Conservation (phyloP, 495 filamentous ascomycete genomes). For the Lichina pygmaea region DNA sequence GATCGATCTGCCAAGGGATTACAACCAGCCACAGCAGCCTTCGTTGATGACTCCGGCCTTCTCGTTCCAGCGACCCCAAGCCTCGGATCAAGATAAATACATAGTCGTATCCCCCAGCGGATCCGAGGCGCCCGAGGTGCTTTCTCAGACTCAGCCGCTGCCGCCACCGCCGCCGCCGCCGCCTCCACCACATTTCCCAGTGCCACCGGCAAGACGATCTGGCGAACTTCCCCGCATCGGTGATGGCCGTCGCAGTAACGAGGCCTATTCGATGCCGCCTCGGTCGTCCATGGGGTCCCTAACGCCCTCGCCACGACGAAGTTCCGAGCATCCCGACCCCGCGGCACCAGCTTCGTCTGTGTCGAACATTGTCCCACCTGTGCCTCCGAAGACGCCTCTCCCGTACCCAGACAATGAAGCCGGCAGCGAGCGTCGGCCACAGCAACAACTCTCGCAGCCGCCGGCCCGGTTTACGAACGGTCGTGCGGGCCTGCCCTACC, state of each 20-base stretch:
- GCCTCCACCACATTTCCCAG: background rate
- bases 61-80: constrained; percentile 8
- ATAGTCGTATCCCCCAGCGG: constrained; percentile 30
- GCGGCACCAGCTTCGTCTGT: constrained; percentile 3
- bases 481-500: constrained; percentile 38
- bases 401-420: constrained; percentile 18
- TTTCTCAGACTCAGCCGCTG: constrained; percentile 15
- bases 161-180: constrained; percentile 3
- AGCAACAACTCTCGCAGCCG: constrained; percentile 42
- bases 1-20: constrained; percentile 7
- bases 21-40: background rate
- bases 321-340: constrained; percentile 13
- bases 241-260: constrained; percentile 9
- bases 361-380: constrained; percentile 36
- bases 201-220: constrained; percentile 14
- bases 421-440: constrained; percentile 4
- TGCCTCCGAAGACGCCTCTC: constrained; percentile 69
- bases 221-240: constrained; percentile 4
- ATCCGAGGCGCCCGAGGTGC: background rate
- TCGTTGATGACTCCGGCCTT: background rate
- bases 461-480: constrained; percentile 27
- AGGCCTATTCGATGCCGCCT: constrained; percentile 10
- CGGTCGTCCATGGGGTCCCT: constrained; percentile 12
- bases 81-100: constrained; percentile 27
- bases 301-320: constrained; percentile 15